Percentiles rank a stretch among this genome's conserved stretches.
These are phyloP conservation scores for Sanghuangporus sanghuang DNA, from an alignment of 1,284 basidiomycete species.

Conservation along the genomic window DNA sequence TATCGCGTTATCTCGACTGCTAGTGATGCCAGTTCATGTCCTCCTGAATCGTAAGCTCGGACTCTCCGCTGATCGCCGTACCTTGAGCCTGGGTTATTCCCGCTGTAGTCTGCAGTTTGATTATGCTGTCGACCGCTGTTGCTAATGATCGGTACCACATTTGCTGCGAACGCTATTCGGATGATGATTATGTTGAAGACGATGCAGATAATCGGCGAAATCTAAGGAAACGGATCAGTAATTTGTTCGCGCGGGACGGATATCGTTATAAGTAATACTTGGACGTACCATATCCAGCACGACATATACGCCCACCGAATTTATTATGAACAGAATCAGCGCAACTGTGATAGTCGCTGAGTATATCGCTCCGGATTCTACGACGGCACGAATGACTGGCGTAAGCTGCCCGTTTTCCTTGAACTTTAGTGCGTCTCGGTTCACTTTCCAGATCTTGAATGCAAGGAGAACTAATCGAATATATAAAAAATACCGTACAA, in stretches of 20 bases:
- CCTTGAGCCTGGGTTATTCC: not conserved
- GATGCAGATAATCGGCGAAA: not conserved
- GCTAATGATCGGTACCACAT: not conserved
- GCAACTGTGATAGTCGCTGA: constrained; percentile 28
- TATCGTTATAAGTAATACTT: not conserved
- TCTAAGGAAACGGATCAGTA: not conserved
- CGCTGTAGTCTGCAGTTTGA: not conserved
- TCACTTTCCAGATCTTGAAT: not conserved
- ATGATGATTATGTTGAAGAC: constrained; percentile 1
- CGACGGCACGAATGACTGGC: constrained; percentile 30
- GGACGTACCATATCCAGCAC: constrained; percentile 31
- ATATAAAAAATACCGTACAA: not conserved
- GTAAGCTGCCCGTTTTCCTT: not conserved
- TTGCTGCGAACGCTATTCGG: not conserved
- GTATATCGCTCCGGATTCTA: constrained; percentile 39
- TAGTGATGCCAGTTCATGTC: not conserved
- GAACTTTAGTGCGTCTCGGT: not conserved
- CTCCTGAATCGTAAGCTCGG: not conserved
- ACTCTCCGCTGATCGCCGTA: not conserved
- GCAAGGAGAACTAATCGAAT: not conserved
- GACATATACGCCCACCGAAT: constrained; percentile 34
- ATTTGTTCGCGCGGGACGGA: not conserved
- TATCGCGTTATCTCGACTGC: not conserved
- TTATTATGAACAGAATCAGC: constrained; percentile 31
- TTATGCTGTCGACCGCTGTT: not conserved